Evolutionary conservation across 495 filamentous ascomycete genomes (phyloP), one percentile per base, ranked within the genome.

Genomic region (Chlorociboria aeruginascens): DNA sequence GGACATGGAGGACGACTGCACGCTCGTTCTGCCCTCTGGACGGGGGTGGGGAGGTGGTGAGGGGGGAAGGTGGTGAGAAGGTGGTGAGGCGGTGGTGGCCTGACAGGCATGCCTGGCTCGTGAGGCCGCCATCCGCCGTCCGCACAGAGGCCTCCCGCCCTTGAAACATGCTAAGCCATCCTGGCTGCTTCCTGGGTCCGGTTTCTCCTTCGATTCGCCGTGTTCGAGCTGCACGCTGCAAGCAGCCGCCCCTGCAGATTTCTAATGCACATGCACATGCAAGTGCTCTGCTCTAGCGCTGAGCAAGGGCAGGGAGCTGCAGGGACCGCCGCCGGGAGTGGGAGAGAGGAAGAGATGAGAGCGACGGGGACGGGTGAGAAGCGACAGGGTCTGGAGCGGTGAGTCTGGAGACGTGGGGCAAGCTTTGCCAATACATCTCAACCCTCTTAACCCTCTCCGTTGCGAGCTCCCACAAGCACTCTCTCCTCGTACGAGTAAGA

Each of bases 291-390:
- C 52, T 55, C 40, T 49, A 44, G 40, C 43, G 55, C 49, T 47
- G 50, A 50, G 54, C 44, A 52, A 42, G 44, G 43, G 48, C 39
- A 53, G 46, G 45, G 42, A 50, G 49, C 51, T 57, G 57, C 57
- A 60, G 57, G 57, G 57, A 57, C 54, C 54, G 57, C 32, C 43
- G 48, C 53, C 53, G 53, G 56, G 53, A 54, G 49, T 49, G 48
- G 20, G 40, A 54, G 40, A 52, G 43, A 48, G 32, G 39, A 46
- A 37, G 41, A 37, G 41, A 49, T 31, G 34, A 28, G 31, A 32
- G 39, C 48, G 25, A 49, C 20, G 41, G 31, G 10, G 11, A 17
- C 29, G 14, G 38, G 20, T 9, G 32, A 39, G 40, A 50, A 50
- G 13, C 12, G 17, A 36, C 20, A 12, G 42, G 46, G 29, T 13